phyloP scores from a whole-genome alignment of 768 basidiomycete species.

The Termitomyces sp. region DNA sequence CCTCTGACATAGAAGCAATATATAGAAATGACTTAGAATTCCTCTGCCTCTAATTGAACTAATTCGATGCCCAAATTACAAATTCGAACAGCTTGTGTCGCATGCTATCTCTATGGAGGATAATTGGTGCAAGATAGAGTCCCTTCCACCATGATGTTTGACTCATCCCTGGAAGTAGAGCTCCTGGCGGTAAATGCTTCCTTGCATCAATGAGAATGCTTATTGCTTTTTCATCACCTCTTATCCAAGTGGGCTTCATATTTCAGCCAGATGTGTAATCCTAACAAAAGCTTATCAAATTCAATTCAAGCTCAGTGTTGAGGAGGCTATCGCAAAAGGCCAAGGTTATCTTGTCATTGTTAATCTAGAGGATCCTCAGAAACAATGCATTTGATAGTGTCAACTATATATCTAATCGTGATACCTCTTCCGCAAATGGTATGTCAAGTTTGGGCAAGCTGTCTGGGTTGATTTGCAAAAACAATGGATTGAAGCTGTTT shows the following conservation, averaged over 20 bases:
- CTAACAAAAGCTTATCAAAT: slow-evolving; percentile 49
- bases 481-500: slow-evolving; percentile 40
- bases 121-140: slow-evolving; percentile 45
- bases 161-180: slow-evolving; percentile 33
- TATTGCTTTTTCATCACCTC: slow-evolving; percentile 45
- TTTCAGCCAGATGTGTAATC: slow-evolving; percentile 45
- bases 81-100: slow-evolving; percentile 51
- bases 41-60: too few species aligned
- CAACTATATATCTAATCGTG: too few species aligned
- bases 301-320: slow-evolving; percentile 53
- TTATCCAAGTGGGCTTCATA: slow-evolving; percentile 36
- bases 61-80: too few species aligned
- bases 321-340: too few species aligned
- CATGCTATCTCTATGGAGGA: slow-evolving; percentile 55
- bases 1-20: too few species aligned
- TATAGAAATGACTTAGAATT: too few species aligned
- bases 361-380: background rate
- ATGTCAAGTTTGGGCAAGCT: background rate
- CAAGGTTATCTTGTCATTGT: background rate
- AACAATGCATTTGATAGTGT: background rate
- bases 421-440: background rate
- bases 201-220: slow-evolving; percentile 47
- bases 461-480: background rate
- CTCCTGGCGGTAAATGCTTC: slow-evolving; percentile 64
- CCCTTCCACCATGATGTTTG: slow-evolving; percentile 17